These are phyloP conservation scores for Nakaseomyces bracarensis DNA, from an alignment of 1,139 yeast species.

Conservation along the genomic window DNA sequence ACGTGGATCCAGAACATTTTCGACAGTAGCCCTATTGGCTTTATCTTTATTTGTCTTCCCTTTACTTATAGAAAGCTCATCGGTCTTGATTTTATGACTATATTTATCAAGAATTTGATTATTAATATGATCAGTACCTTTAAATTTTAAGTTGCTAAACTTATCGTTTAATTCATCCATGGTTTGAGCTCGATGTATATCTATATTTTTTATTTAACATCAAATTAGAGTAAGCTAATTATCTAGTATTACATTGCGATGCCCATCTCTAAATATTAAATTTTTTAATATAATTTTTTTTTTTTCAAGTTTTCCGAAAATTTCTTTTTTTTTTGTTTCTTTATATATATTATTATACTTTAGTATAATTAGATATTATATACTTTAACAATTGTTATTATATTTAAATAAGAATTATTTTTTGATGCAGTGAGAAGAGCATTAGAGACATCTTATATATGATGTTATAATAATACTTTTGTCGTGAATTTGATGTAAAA, in stretches of 20 bases:
- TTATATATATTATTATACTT: not conserved
- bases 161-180: conserved; percentile 12
- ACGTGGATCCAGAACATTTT: conserved; percentile 91
- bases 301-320: no score
- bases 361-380: no score
- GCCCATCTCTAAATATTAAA: not conserved
- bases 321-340: not conserved
- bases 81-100: conserved; percentile 57
- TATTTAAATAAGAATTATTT: no score
- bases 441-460: no score
- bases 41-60: conserved; percentile 66
- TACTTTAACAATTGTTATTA: no score
- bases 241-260: not conserved
- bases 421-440: no score
- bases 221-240: no score
- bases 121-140: conserved; percentile 34
- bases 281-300: no score
- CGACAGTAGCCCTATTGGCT: conserved; percentile 92
- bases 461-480: no score
- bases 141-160: conserved; percentile 16
- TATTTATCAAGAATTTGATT: conserved; percentile 54
- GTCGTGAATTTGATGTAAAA: no score
- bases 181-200: no score
- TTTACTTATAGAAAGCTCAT: conserved; percentile 43
- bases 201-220: no score